Evolutionary conservation across 1,284 basidiomycete species (phyloP).

Genomic region (Agroathelia rolfsii): DNA sequence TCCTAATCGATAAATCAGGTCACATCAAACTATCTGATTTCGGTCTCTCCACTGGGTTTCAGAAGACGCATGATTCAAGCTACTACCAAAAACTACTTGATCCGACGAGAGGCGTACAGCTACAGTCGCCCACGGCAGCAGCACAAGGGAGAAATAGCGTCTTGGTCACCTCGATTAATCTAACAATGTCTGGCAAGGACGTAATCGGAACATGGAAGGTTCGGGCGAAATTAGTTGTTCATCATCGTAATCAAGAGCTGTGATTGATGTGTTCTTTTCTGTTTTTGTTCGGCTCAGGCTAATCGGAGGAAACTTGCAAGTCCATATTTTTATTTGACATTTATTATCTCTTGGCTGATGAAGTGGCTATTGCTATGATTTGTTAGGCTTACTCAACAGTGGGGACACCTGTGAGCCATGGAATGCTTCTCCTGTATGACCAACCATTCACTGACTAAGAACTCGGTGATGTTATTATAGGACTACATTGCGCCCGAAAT

Average conservation of each 20-base stretch:
- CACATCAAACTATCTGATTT: slow-evolving; percentile 97
- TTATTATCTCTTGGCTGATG: neutral
- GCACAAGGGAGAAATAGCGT: slow-evolving; percentile 64
- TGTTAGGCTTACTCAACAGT: slow-evolving; percentile 95
- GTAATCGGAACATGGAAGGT: slow-evolving; percentile 98
- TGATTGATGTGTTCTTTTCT: too few relatives aligned
- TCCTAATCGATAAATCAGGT: slow-evolving; percentile 79
- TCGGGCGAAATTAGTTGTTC: too few relatives aligned
- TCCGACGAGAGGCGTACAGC: slow-evolving; percentile 25
- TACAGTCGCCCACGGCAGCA: slow-evolving; percentile 22
- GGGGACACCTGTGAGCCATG: too few relatives aligned
- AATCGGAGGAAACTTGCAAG: slow-evolving; percentile 88
- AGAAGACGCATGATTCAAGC: slow-evolving; percentile 86
- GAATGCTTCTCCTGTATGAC: too few relatives aligned
- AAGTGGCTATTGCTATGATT: slow-evolving; percentile 1
- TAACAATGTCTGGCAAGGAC: slow-evolving; percentile 85
- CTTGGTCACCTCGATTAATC: slow-evolving; percentile 83
- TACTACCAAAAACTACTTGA: slow-evolving; percentile 80
- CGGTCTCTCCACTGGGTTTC: slow-evolving; percentile 90
- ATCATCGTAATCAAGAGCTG: too few relatives aligned
- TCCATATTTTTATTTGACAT: slow-evolving; percentile 8
- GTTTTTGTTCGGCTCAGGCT: too few relatives aligned
- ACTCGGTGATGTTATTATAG: too few relatives aligned
- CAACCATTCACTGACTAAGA: too few relatives aligned
- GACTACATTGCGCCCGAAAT: slow-evolving; percentile 99